Conservation (phyloP, 2,329 filamentous ascomycete genomes). For the Fusarium bactridioides region DNA sequence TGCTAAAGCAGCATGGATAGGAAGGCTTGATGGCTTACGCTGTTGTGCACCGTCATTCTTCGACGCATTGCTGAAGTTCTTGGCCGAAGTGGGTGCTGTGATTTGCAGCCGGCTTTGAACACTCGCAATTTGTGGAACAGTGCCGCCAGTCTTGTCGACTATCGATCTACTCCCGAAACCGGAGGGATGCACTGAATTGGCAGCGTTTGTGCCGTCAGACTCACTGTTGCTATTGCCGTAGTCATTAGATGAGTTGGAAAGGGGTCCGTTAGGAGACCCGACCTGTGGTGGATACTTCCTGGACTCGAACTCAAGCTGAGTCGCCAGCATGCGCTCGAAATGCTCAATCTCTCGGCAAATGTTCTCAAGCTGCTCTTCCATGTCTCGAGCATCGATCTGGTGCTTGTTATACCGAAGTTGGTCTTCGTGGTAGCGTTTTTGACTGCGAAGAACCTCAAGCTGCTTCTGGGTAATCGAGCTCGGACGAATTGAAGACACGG, state of each 20-base stretch:
- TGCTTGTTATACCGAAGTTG: slow-evolving; percentile 69
- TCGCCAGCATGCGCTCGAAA: slow-evolving; percentile 57
- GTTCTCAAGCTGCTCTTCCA: slow-evolving; percentile 53
- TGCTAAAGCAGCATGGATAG: slow-evolving; percentile 57
- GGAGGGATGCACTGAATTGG: background rate
- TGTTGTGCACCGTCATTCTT: slow-evolving; percentile 40
- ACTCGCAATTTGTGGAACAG: slow-evolving; percentile 24
- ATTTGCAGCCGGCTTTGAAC: slow-evolving; percentile 41
- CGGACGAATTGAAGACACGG: slow-evolving; percentile 65
- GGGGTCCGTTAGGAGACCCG: slow-evolving; percentile 37
- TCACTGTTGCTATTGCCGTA: slow-evolving; percentile 5
- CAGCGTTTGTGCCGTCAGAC: background rate
- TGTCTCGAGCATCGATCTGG: slow-evolving; percentile 65
- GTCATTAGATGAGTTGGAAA: slow-evolving; percentile 6
- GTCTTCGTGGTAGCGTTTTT: slow-evolving; percentile 64
- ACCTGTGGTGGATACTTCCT: slow-evolving; percentile 51
- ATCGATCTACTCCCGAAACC: slow-evolving; percentile 6
- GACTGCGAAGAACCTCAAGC: slow-evolving; percentile 58
- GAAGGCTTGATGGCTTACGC: slow-evolving; percentile 49
- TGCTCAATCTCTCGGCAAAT: slow-evolving; percentile 57
- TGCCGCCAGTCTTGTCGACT: slow-evolving; percentile 11
- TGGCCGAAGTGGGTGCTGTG: slow-evolving; percentile 28
- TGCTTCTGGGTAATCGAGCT: slow-evolving; percentile 70
- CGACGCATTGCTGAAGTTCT: slow-evolving; percentile 25
- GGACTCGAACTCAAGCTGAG: slow-evolving; percentile 57